Percentiles rank a stretch among this genome's conserved stretches.
phyloP scores from a whole-genome alignment of 2,329 filamentous ascomycete genomes.

The Ambrosiella cleistominuta region DNA sequence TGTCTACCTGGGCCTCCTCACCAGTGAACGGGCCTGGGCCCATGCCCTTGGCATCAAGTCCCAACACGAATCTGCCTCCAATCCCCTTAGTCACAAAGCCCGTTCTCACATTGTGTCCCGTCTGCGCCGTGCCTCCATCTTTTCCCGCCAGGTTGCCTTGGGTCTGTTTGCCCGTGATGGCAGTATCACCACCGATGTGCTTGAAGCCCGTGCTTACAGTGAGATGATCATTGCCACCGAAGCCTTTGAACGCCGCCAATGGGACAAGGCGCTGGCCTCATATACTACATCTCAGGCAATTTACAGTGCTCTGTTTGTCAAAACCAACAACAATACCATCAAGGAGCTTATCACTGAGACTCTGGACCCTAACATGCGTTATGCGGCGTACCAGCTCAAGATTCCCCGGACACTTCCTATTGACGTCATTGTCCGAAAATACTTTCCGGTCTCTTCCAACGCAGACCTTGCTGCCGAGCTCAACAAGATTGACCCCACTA shows the following conservation, averaged over 20 bases:
- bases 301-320: constrained; percentile 56
- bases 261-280: constrained; percentile 58
- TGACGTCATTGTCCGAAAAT: constrained; percentile 57
- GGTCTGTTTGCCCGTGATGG: constrained; percentile 46
- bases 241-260: constrained; percentile 74
- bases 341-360: constrained; percentile 73
- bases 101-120: constrained; percentile 80
- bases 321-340: constrained; percentile 53
- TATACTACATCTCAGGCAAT: constrained; percentile 66
- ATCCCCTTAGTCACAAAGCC: constrained; percentile 60
- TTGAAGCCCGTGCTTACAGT: constrained; percentile 76
- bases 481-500: constrained; percentile 49
- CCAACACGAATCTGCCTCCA: constrained; percentile 58
- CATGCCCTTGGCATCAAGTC: constrained; percentile 92
- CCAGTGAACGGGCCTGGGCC: constrained; percentile 82
- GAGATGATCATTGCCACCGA: constrained; percentile 59
- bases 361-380: constrained; percentile 83
- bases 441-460: constrained; percentile 50
- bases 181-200: constrained; percentile 48
- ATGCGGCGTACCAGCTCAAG: constrained; percentile 82
- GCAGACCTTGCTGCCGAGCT: constrained; percentile 45
- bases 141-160: constrained; percentile 49
- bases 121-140: constrained; percentile 58
- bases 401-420: constrained; percentile 73
- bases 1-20: constrained; percentile 63